Base-by-base conservation (phyloP, 2,329 filamentous ascomycete species). In the Hypoxylon sp. region DNA sequence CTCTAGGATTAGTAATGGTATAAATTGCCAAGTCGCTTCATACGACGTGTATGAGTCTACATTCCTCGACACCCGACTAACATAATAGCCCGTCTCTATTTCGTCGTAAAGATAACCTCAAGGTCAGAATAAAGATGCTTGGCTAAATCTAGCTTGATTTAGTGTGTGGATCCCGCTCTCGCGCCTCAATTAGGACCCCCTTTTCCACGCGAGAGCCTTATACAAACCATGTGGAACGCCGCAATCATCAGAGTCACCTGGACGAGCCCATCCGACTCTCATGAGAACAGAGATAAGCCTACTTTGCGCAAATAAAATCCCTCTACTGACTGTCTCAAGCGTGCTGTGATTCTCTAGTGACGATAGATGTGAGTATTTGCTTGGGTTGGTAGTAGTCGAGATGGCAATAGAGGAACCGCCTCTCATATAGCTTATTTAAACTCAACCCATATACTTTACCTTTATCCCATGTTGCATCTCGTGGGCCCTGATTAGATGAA, bases 1-100 rank as follows among this genome's bases (percentile, higher is more conserved):
- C 17, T 21, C n/a, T 44, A 44, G 17, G 39, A 44, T 44, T 44
- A 44, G 8, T 44, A 44, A 44, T 44, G 39, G 11, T 44, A 44
- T 44, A 21, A 44, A 44, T 11, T 21, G 17, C 17, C 39, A 21
- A 4, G 17, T 44, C 39, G 5, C 8, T 44, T 17, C 6, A 42
- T 19, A 42, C 3, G 10, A 1, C 6, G 1, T 37, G 11, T 37
- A 37, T 13, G 24, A 27, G 24, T 27, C 24, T 27, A 7, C 31
- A 2, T 32, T 11, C 2, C 31, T 32, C 11, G 3, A 15, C 32
- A 5, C 2, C 11, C 11, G 15, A 13, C 10, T 37, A 13, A 37
- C 11, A 15, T 15, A 37, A 37, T 37, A 37, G 11, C 39, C 17
- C 17, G 8, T 21, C 39, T 44, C 39, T 21, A 21, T 44, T 19